Percentiles rank a stretch among this genome's conserved stretches.
These are phyloP conservation scores for Eucalyptus sp. DNA, from an alignment of 345 rosid species.

Conservation along the genomic window DNA sequence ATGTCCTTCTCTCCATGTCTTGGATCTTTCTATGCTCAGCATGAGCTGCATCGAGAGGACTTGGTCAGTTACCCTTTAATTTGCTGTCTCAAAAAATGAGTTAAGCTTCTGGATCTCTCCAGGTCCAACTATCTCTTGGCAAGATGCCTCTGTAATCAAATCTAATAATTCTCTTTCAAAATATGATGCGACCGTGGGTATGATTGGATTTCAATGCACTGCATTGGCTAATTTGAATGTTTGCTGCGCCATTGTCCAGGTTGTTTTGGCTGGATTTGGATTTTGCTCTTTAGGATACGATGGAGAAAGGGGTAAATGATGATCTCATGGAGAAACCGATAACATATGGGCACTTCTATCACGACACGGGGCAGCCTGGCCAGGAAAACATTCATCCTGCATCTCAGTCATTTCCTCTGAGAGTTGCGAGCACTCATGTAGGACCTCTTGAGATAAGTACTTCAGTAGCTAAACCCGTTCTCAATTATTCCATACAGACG, in stretches of 20 bases:
- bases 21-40: neutral
- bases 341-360: constrained; percentile 16
- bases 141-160: neutral
- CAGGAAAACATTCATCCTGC: constrained; percentile 23
- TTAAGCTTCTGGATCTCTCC: neutral
- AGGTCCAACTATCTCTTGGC: neutral
- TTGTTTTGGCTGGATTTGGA: neutral
- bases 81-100: neutral
- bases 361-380: constrained; percentile 30
- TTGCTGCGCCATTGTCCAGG: neutral
- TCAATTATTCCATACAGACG: constrained; percentile 69
- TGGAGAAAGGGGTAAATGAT: constrained; percentile 7
- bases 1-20: neutral
- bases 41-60: neutral
- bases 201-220: neutral
- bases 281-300: neutral
- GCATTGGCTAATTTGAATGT: neutral
- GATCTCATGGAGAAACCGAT: constrained; percentile 37
- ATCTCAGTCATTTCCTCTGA: constrained; percentile 19
- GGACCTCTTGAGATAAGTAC: constrained; percentile 26
- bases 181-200: neutral
- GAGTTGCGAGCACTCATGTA: constrained; percentile 21
- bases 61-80: neutral
- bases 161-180: neutral
- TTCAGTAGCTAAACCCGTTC: constrained; percentile 59